Percentiles rank a stretch among this genome's conserved stretches.
These are phyloP conservation scores for Amanita rimosa DNA, from an alignment of 768 basidiomycete genomes.

Conservation along the genomic window DNA sequence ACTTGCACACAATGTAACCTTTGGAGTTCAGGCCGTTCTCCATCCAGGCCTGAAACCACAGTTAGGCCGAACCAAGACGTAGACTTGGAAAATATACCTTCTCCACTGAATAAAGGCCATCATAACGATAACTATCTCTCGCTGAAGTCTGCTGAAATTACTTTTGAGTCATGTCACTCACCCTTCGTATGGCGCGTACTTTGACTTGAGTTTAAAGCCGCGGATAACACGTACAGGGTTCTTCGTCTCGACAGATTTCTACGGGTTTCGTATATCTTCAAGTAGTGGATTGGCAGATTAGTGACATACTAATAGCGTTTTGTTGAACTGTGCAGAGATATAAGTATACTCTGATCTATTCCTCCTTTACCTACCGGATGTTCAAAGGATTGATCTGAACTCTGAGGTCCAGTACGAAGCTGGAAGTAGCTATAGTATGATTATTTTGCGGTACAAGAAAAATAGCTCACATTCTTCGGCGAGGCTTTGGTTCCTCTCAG, in stretches of 20 bases:
- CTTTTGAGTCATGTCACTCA: slow-evolving; percentile 14
- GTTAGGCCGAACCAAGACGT: slow-evolving; percentile 1
- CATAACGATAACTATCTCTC: slow-evolving; percentile 70
- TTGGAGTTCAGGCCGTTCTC: slow-evolving; percentile 58
- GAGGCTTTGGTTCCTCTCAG: slow-evolving; percentile 72
- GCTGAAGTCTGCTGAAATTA: neutral
- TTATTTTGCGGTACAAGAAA: neutral
- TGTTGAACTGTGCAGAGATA: slow-evolving; percentile 39
- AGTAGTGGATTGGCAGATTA: neutral
- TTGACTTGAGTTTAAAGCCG: slow-evolving; percentile 65
- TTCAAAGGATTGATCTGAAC: slow-evolving; percentile 73
- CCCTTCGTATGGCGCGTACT: slow-evolving; percentile 76
- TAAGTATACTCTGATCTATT: neutral
- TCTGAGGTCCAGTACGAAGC: slow-evolving; percentile 87
- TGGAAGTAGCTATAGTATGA: slow-evolving; percentile 16
- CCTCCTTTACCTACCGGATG: slow-evolving; percentile 26
- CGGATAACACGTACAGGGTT: slow-evolving; percentile 83
- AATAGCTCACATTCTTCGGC: slow-evolving; percentile 66
- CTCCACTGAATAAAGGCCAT: slow-evolving; percentile 77
- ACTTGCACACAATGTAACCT: slow-evolving; percentile 79
- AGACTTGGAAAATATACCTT: slow-evolving; percentile 29
- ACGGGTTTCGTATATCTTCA: neutral
- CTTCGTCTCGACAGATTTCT: slow-evolving; percentile 71
- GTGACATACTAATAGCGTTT: slow-evolving; percentile 43
- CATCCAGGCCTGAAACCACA: slow-evolving; percentile 48